phyloP scores from a whole-genome alignment of 73 alveolate genomes.

The Stentor roeselii region DNA sequence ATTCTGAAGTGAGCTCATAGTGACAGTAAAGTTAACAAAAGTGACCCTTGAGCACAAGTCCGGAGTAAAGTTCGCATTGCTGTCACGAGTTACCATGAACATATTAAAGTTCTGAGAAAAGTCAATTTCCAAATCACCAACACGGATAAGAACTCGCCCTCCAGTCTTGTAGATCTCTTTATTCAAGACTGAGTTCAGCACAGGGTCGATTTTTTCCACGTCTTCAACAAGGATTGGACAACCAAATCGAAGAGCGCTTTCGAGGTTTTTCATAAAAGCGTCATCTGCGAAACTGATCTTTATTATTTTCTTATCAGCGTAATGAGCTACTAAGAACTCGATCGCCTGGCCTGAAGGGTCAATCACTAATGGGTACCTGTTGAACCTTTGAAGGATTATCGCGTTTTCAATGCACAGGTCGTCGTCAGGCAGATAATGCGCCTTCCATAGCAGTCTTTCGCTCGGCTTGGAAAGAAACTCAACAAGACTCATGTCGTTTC shows the following conservation, averaged over 20 bases:
- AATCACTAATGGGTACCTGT: slow-evolving; percentile 96
- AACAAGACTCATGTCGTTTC: slow-evolving; percentile 74
- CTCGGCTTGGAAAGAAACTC: slow-evolving; percentile 98
- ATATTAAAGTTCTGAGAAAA: slow-evolving; percentile 93
- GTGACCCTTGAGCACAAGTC: slow-evolving; percentile 99
- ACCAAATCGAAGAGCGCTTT: slow-evolving; percentile 98
- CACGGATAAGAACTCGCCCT: slow-evolving; percentile 95
- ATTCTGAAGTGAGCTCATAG: slow-evolving; percentile 93
- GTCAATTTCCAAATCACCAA: slow-evolving; percentile 99
- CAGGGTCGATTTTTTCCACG: slow-evolving; percentile 98
- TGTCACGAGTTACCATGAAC: slow-evolving; percentile 97
- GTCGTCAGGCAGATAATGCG: slow-evolving; percentile 94
- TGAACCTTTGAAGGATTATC: slow-evolving; percentile 89
- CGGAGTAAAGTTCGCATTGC: slow-evolving; percentile 95
- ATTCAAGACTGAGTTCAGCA: slow-evolving; percentile 95
- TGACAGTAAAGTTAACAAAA: slow-evolving; percentile 98
- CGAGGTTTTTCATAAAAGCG: slow-evolving; percentile 96
- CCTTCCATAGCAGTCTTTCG: slow-evolving; percentile 95
- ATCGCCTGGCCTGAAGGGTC: slow-evolving; percentile 98
- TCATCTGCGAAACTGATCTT: slow-evolving; percentile 94
- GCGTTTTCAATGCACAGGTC: slow-evolving; percentile 98
- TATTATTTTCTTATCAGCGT: slow-evolving; percentile 81
- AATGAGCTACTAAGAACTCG: slow-evolving; percentile 68
- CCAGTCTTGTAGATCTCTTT: slow-evolving; percentile 98
- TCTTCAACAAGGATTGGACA: slow-evolving; percentile 98